These are phyloP conservation scores for Cryptococcus sp. DNA, from an alignment of 1,284 basidiomycete species.

Conservation along the genomic window DNA sequence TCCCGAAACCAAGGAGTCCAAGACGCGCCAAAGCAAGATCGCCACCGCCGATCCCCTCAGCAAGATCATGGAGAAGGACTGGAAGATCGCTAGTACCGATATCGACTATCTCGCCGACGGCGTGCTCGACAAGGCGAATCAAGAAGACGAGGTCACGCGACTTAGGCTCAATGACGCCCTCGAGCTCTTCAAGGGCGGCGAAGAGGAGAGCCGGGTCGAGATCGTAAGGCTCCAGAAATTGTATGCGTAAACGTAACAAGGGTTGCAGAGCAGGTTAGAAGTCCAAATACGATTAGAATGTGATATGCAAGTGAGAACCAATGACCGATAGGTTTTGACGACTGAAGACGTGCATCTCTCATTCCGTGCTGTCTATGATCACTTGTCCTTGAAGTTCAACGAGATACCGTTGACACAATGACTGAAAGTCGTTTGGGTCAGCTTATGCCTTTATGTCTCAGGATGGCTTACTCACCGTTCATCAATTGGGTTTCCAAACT, in stretches of 20 bases:
- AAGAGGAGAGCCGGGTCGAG: constrained; percentile 18
- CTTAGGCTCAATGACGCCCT: constrained; percentile 29
- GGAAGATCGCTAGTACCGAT: constrained; percentile 25
- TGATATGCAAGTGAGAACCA: background rate
- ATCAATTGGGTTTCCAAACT: constrained; percentile 51
- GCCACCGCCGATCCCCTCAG: constrained; percentile 24
- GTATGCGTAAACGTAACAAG: constrained; percentile 7
- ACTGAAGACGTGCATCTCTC: constrained; percentile 12
- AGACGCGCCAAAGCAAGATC: constrained; percentile 22
- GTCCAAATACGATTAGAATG: background rate
- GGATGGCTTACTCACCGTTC: constrained; percentile 25
- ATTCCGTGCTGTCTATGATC: constrained; percentile 23
- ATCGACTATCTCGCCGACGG: constrained; percentile 32
- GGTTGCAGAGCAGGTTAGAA: background rate
- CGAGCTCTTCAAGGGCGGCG: constrained; percentile 22
- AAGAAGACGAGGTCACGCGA: constrained; percentile 27
- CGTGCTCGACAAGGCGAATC: constrained; percentile 29
- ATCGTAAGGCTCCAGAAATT: constrained; percentile 22
- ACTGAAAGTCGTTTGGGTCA: constrained; percentile 47
- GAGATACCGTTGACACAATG: constrained; percentile 92
- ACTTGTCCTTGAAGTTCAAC: constrained; percentile 69
- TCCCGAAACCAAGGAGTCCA: constrained; percentile 15
- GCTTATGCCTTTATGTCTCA: constrained; percentile 58
- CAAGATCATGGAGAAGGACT: constrained; percentile 25
- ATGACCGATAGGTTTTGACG: background rate